phyloP scores from a whole-genome alignment of 306 rosid species.

The Calophaca sinica region DNA sequence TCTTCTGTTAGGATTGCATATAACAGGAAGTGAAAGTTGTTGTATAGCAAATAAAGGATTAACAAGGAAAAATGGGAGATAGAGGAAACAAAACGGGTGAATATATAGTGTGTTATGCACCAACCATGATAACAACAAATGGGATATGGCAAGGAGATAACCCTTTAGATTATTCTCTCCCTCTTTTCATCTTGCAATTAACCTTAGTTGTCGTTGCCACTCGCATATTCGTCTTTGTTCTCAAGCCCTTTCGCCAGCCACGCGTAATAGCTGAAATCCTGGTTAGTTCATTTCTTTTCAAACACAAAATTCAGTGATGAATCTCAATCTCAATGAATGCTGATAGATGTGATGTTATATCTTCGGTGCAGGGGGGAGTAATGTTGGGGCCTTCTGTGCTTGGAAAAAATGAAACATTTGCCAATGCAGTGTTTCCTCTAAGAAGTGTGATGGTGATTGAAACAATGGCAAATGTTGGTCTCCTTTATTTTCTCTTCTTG shows the following conservation, averaged over 20 bases:
- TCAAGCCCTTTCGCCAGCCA: constrained; percentile 92
- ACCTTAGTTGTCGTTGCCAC: constrained; percentile 74
- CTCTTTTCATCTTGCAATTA: constrained; percentile 87
- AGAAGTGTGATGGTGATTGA: constrained; percentile 88
- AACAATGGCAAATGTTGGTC: constrained; percentile 92
- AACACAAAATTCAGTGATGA: constrained; percentile 5
- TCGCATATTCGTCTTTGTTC: constrained; percentile 68
- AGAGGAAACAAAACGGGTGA: constrained; percentile 39
- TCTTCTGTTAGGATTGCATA: constrained; percentile 19
- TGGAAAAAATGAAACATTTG: constrained; percentile 59
- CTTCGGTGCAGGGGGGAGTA: constrained; percentile 70
- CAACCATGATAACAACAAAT: constrained; percentile 88
- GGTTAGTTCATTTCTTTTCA: constrained; percentile 53
- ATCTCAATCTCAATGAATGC: constrained; percentile 12
- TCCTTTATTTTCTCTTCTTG: constrained; percentile 80
- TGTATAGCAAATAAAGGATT: background rate
- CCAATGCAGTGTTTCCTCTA: constrained; percentile 66
- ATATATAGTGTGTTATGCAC: constrained; percentile 77
- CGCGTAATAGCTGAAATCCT: constrained; percentile 90
- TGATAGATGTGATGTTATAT: background rate
- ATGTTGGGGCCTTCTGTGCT: constrained; percentile 88
- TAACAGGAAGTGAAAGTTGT: constrained; percentile 38
- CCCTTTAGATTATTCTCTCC: constrained; percentile 92
- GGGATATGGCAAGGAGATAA: constrained; percentile 98
- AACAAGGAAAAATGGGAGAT: constrained; percentile 37